A percentile compares a stretch with the other conserved stretches of the same genome.
Evolutionary conservation across 208 protist species (phyloP).

Genomic region (Trypanosoma caninum): DNA sequence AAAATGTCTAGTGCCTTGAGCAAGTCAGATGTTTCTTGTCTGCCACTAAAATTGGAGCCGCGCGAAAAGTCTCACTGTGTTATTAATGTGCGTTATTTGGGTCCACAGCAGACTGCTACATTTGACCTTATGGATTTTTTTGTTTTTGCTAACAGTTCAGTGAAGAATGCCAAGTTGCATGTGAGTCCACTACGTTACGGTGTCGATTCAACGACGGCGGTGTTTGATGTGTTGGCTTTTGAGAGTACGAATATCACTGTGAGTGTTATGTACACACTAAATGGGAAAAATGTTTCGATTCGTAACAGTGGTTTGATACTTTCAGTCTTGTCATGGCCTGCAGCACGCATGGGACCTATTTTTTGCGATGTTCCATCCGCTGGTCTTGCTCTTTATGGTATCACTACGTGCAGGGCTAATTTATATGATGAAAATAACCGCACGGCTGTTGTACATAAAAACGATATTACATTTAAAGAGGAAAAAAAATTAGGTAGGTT

Average conservation of each 20-base stretch:
- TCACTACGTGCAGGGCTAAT: conserved; percentile 27
- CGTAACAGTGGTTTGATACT: conserved; percentile 36
- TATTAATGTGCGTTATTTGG: conserved; percentile 32
- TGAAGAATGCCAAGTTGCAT: conserved; percentile 19
- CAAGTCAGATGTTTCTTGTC: conserved; percentile 35
- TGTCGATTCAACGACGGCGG: conserved; percentile 31
- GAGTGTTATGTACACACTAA: conserved; percentile 20
- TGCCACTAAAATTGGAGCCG: conserved; percentile 26
- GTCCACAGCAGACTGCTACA: conserved; percentile 33
- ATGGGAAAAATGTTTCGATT: conserved; percentile 14
- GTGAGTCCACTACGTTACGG: conserved; percentile 23
- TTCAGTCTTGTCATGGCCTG: conserved; percentile 32
- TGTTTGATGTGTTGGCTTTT: conserved; percentile 34
- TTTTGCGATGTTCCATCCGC: conserved; percentile 25
- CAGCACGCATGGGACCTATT: conserved; percentile 30
- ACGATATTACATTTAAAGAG: conserved; percentile 36
- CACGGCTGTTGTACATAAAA: conserved; percentile 28
- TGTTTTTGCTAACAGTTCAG: conserved; percentile 24
- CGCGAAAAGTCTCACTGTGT: conserved; percentile 27
- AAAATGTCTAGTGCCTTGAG: conserved; percentile 19
- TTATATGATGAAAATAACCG: conserved; percentile 30
- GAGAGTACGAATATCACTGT: conserved; percentile 30
- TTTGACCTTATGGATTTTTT: conserved; percentile 33
- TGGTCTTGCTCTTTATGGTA: conserved; percentile 31
- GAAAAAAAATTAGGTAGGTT: conserved; percentile 35